phyloP scores from a whole-genome alignment of 2,329 filamentous ascomycete species.

The Phialocephala sp. region DNA sequence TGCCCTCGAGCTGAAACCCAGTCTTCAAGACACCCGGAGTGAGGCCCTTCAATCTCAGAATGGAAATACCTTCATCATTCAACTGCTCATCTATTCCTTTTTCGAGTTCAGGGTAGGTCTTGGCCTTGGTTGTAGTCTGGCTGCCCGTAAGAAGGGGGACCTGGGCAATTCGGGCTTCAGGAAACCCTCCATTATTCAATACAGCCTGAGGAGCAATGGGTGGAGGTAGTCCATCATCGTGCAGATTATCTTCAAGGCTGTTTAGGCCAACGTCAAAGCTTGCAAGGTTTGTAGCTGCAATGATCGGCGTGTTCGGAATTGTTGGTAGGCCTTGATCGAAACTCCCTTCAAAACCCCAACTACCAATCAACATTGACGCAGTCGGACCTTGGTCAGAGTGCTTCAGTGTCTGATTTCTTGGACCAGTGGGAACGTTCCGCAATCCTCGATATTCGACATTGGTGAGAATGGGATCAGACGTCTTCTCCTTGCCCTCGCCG shows the following conservation, averaged over 20 bases:
- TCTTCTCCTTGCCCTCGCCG: constrained; percentile 2
- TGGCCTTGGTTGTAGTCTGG: neutral
- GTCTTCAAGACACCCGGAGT: constrained; percentile 30
- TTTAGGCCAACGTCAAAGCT: constrained; percentile 1
- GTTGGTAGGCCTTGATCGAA: constrained; percentile 9
- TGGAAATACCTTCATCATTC: constrained; percentile 21
- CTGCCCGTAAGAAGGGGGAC: neutral
- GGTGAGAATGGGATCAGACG: neutral
- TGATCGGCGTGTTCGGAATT: neutral
- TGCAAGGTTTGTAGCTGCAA: neutral
- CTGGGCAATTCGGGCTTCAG: neutral
- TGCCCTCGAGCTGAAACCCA: constrained; percentile 30
- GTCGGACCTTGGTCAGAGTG: neutral
- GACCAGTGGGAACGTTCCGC: neutral
- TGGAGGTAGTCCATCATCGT: neutral
- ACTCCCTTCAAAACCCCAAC: neutral
- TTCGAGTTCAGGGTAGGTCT: neutral
- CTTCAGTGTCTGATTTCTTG: neutral
- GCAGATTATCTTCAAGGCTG: neutral
- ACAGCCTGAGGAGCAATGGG: constrained; percentile 12
- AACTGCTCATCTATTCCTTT: constrained; percentile 26
- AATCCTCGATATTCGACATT: neutral
- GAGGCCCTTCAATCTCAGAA: constrained; percentile 26
- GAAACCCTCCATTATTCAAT: constrained; percentile 14
- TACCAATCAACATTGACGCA: neutral